Evolutionary conservation across 1,284 basidiomycete genomes (phyloP).

Genomic region (Moesziomyces globuligerus): DNA sequence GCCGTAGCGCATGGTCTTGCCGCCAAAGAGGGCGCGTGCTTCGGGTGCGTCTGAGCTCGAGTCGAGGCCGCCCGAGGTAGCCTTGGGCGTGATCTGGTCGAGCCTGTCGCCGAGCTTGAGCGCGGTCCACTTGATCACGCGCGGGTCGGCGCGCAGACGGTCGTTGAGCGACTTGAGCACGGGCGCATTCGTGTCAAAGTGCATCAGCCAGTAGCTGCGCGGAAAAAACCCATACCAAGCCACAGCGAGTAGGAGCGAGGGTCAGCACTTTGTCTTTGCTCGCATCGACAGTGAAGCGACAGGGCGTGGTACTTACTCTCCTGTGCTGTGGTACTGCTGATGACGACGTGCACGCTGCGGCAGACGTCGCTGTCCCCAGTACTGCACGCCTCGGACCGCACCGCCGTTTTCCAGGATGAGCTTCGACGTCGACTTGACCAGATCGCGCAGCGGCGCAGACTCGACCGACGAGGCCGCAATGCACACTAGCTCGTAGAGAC

Average conservation of each 20-base stretch:
- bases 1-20: constrained; percentile 51
- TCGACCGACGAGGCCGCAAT: constrained; percentile 62
- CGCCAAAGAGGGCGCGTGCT: constrained; percentile 43
- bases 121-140: constrained; percentile 83
- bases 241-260: too few relatives aligned
- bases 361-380: constrained; percentile 78
- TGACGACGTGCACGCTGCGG: constrained; percentile 82
- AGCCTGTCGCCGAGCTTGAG: constrained; percentile 80
- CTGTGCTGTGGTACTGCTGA: constrained; percentile 74
- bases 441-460: constrained; percentile 75
- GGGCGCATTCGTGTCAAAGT: constrained; percentile 84
- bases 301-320: constrained; percentile 76
- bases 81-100: constrained; percentile 60
- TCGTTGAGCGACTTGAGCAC: constrained; percentile 75
- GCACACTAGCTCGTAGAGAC: constrained; percentile 66
- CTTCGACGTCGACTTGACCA: constrained; percentile 78
- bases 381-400: constrained; percentile 80
- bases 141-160: constrained; percentile 79
- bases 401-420: constrained; percentile 82
- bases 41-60: constrained; percentile 38
- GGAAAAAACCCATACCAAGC: neutral
- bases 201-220: constrained; percentile 84
- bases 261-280: neutral
- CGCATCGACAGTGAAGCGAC: neutral
- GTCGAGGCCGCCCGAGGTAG: constrained; percentile 48